These are phyloP conservation scores for Cyclospora cayetanensis DNA, from an alignment of 169 alveolate species.

Conservation along the genomic window DNA sequence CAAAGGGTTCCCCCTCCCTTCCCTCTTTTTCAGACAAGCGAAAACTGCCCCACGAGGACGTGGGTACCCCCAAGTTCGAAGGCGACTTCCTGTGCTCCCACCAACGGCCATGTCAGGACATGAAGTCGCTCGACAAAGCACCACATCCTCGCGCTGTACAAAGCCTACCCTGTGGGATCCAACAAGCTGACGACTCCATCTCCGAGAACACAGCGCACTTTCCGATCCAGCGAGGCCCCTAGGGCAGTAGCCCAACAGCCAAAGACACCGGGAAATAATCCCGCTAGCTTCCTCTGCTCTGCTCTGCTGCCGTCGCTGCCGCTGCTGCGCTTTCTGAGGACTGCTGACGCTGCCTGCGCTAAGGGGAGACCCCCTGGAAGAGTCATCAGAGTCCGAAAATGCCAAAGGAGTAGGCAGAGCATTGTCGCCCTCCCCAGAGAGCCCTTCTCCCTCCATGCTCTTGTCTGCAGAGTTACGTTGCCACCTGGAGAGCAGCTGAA, in stretches of 20 bases:
- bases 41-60: background rate
- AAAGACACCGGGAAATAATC: conserved; percentile 40
- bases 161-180: background rate
- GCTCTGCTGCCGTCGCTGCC: conserved; percentile 30
- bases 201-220: background rate
- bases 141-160: background rate
- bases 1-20: too few species aligned
- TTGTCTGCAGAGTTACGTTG: conserved; percentile 22
- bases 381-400: background rate
- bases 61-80: background rate
- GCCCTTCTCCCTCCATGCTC: background rate
- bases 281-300: conserved; percentile 19
- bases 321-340: background rate
- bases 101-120: background rate
- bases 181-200: background rate
- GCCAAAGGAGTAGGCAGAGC: background rate
- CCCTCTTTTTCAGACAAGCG: background rate
- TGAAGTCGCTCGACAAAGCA: background rate
- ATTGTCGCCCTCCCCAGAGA: background rate
- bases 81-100: background rate
- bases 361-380: background rate
- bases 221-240: conserved; percentile 40
- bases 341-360: background rate
- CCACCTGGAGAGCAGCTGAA: conserved; percentile 57
- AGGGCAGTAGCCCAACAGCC: conserved; percentile 59